Percentiles rank a stretch among this genome's conserved stretches.
Conservation (phyloP, 2,329 filamentous ascomycete genomes). For the Clarireedia paspali region DNA sequence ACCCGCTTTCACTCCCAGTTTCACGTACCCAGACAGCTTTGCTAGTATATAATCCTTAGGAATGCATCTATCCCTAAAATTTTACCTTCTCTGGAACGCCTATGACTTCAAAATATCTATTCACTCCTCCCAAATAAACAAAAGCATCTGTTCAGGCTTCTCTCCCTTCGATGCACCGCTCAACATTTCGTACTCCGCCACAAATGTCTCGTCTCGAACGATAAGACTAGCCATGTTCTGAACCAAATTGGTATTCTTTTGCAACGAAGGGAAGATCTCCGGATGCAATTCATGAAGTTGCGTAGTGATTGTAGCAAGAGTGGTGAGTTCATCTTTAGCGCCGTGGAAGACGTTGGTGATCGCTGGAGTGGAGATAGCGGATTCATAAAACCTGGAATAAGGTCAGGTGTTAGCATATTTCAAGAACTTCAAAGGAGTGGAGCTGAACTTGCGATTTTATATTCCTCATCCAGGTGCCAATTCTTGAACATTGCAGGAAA, state of each 20-base stretch:
- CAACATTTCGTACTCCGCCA: constrained; percentile 7
- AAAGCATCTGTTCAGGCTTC: constrained; percentile 1
- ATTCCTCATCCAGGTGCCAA: not conserved
- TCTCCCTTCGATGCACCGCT: not conserved
- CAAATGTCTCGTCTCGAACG: constrained; percentile 14
- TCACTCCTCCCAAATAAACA: constrained; percentile 3
- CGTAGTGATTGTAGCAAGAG: not conserved
- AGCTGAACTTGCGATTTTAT: not conserved
- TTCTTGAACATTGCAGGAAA: not conserved
- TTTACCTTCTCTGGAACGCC: too few relatives aligned
- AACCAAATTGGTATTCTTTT: not conserved
- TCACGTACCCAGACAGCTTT: too few relatives aligned
- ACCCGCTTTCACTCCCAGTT: too few relatives aligned
- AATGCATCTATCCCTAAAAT: too few relatives aligned
- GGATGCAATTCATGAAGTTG: not conserved
- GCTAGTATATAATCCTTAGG: too few relatives aligned
- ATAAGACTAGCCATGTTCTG: constrained; percentile 20
- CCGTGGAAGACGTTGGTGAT: constrained; percentile 2
- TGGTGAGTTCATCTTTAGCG: not conserved
- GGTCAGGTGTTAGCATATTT: not conserved
- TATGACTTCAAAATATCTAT: too few relatives aligned
- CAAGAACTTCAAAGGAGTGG: not conserved
- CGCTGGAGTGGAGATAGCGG: not conserved
- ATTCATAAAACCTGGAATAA: not conserved
- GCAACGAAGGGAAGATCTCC: not conserved